Base-by-base conservation (phyloP, 2,329 filamentous ascomycete genomes). In the Penicillium sclerotiorum region DNA sequence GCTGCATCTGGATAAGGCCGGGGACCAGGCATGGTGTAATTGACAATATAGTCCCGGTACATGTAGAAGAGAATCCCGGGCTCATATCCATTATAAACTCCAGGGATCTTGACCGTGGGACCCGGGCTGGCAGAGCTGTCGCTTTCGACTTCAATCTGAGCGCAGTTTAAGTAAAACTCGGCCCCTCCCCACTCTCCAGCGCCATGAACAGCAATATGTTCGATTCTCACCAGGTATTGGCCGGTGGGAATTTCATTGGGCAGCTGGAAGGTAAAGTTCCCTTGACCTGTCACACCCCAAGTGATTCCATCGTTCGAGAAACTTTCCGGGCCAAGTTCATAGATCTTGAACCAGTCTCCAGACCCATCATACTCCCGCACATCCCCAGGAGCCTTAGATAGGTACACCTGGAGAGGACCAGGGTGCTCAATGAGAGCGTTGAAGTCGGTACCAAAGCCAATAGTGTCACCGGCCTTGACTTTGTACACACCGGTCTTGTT, bases 171-270 rank as follows among this genome's bases (percentile, higher is more conserved):
- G 55, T 79, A 79, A 25, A 75, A 70, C 63, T 80, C 76, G 4
- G 77, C 75, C 1, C 75, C 75, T 1, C 73, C 73, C 4, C 62
- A 60, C 30, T 67, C 58, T 4, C 76, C 45, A 23, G 45, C 76
- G 44, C 61, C 64, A 62, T 80, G 77, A 5, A 79, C 67, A 2
- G 67, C 77, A 50, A 79, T 77, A 53, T 79, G 76, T 62, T 80
- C 77, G 15, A 75, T 72, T 9, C 77, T 71, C 2, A 79, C 62
- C 22, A 80, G 71, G 56, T 80, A 79, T 47, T 79, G 73, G 45
- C 77, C 77, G 13, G 76, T 58, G 0, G 71, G 66, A 12, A 77
- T 71, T 49, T 73, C 76, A 27, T 59, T 53, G 8, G 77, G 76
- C 37, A 80, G 69, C 25, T 61, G 69, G 22, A 77, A 72, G 4